Conservation (phyloP, 305 asterid species). For the Petunia hybrid region DNA sequence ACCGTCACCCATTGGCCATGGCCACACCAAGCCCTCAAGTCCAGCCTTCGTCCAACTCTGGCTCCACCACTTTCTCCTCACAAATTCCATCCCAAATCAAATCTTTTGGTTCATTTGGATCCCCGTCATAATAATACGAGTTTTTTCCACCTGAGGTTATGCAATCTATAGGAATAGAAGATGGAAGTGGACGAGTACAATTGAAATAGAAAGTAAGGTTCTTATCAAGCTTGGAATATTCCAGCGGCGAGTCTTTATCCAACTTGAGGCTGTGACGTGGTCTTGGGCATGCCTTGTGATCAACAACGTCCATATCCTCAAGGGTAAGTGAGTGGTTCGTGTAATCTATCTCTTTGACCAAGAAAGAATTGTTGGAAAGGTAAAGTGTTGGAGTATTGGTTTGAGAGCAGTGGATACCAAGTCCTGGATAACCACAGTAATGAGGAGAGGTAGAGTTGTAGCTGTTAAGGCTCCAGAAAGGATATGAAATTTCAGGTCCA, state of each 20-base stretch:
- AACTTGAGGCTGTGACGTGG: constrained; percentile 19
- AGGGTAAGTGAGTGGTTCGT: neutral
- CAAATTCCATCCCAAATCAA: constrained; percentile 1
- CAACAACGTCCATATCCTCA: neutral
- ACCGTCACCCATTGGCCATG: neutral
- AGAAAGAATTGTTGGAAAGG: neutral
- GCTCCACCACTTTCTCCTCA: constrained; percentile 12
- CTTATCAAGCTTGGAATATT: neutral
- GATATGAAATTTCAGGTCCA: neutral
- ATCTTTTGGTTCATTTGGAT: neutral
- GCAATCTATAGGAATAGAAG: neutral
- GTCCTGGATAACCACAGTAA: constrained; percentile 25
- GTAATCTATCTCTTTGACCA: constrained; percentile 3
- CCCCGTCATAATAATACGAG: neutral
- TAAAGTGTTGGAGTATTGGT: neutral
- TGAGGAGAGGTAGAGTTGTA: neutral
- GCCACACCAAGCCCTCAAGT: neutral
- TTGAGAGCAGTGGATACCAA: constrained; percentile 23
- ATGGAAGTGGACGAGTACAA: neutral
- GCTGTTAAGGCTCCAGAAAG: constrained; percentile 28
- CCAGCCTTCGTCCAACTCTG: neutral
- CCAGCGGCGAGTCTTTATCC: neutral
- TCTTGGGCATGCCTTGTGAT: neutral
- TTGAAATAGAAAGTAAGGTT: constrained; percentile 21
- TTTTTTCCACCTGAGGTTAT: neutral